Base-by-base conservation (phyloP, 2,329 filamentous ascomycete species). In the Colletotrichum tabaci region DNA sequence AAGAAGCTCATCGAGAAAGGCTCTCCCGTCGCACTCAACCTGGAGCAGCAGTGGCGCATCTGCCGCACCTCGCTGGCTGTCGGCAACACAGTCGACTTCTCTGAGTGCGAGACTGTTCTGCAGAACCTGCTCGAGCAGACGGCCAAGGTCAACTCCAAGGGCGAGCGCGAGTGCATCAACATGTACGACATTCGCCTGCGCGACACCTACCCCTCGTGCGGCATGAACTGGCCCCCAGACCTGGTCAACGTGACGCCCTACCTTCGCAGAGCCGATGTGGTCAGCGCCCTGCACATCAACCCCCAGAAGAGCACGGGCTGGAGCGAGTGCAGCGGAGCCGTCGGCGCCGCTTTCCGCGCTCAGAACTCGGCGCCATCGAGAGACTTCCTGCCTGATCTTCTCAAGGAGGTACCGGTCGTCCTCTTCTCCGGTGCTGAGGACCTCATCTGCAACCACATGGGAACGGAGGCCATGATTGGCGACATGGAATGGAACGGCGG, bases 141-240 rank as follows among this genome's bases (percentile, higher is more conserved):
- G 2, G 83, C 86, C 70, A 86, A 88, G 63, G 84, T 79, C 13
- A 83, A 79, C 64, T 70, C 84, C 46, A 85, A 84, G 16, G 85
- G 86, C 23, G 81, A 88, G 67, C 86, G 87, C 61, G 80, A 88
- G 52, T 99, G 97, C 81, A 81, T 91, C 80, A 99, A 99, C 84
- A 98, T 98, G 94, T 99, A 99, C 82, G 96, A 99, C 80, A 89
- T 98, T 64, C 94, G 96, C 57, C 87, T 98, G 57, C 91, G 87
- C 74, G 96, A 99, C 81, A 85, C 84, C 8, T 94, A 90, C 81
- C 93, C 94, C 5, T 92, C 92, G 74, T 99, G 96, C 81, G 96
- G 96, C 75, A 98, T 98, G 95, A 96, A 95, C 84, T 99, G 97
- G 97, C 96, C 96, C 42, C 93, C 95, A 74, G 96, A 99, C 82